Evolutionary conservation across 352 stramenopile species (phyloP).

Genomic region (Globisporangium acanthophoron): DNA sequence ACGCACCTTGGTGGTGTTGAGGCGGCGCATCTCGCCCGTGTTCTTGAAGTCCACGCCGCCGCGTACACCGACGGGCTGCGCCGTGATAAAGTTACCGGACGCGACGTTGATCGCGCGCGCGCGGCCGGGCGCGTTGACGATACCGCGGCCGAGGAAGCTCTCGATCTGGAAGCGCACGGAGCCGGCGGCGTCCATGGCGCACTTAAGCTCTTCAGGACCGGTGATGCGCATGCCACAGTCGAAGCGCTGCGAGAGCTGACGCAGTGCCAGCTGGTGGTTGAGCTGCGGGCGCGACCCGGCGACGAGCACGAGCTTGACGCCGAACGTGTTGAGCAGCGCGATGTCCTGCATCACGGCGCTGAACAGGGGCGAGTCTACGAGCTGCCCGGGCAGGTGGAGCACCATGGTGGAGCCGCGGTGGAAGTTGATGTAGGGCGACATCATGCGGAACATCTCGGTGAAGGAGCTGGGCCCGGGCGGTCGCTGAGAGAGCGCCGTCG

Average conservation of each 20-base stretch:
- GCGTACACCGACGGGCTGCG: conserved; percentile 84
- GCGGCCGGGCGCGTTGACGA: conserved; percentile 77
- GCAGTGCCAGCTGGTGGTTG: conserved; percentile 82
- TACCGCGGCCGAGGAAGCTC: conserved; percentile 74
- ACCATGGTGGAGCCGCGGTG: conserved; percentile 94
- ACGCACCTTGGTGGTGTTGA: conserved; percentile 91
- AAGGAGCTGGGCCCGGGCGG: conserved; percentile 54
- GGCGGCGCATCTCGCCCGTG: conserved; percentile 91
- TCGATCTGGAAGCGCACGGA: conserved; percentile 88
- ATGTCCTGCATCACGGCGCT: conserved; percentile 94
- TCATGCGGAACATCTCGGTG: conserved; percentile 92
- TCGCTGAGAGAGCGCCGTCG: conserved; percentile 14
- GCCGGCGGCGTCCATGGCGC: conserved; percentile 94
- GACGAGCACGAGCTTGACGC: conserved; percentile 93
- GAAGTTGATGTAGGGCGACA: conserved; percentile 97
- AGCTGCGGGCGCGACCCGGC: conserved; percentile 94
- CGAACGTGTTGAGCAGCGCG: conserved; percentile 93
- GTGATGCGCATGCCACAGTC: conserved; percentile 89
- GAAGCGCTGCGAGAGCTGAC: conserved; percentile 66
- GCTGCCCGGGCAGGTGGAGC: conserved; percentile 93
- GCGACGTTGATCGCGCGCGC: conserved; percentile 88
- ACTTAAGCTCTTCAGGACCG: conserved; percentile 85
- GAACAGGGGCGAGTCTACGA: conserved; percentile 92
- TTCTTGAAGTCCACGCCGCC: conserved; percentile 87
- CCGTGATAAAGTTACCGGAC: conserved; percentile 96